Evolutionary conservation across 805 yeast species (phyloP), one percentile per base, ranked within the genome.

Genomic region (Pichia deserticola): DNA sequence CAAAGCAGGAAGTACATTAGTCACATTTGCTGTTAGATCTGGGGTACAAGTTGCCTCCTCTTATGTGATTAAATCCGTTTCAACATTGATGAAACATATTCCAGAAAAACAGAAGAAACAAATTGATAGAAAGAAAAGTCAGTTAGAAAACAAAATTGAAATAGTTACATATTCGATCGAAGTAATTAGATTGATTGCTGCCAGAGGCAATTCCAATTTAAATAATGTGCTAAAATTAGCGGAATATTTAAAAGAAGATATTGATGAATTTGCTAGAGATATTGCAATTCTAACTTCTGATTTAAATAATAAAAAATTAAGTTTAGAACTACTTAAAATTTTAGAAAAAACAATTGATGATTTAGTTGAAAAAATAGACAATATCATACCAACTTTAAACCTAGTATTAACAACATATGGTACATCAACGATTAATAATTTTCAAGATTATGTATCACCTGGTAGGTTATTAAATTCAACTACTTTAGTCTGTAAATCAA

Each of bases 21-120:
- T 86, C n/a, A 76, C 88, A 3, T 82, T 86, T 66, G 95, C 90
- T 9, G 79, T 86, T 30, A 71, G 84, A 50, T 84, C 90, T 1
- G 89, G 93, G 0, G 77, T 86, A 34, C 80, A 89, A 2, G 56
- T 86, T 25, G 93, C 90, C 0, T 79, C 89, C 0, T 79, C 84
- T 0, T 86, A 79, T 65, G 89, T 90, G 27, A 72, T 85, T 40
- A 79, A 77, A 51, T 79, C 84, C 0, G 77, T 85, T n/a, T 63
- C 78, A 9, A 74, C 64, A 45, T 73, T 83, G 51, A 67, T 85
- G 40, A 82, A 75, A 20, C 64, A 67, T 36, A 71, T 78, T 10
- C 86, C 89, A 0, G 75, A 67, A 30, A 70, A 73, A 29, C 84
- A 83, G 49, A 38, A 40, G 20, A 44, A 40, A 27, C 41, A 47